A percentile compares a stretch with the other conserved stretches of the same genome.
Conservation (phyloP, 1,284 basidiomycete genomes). For the Leccinum solheimii region DNA sequence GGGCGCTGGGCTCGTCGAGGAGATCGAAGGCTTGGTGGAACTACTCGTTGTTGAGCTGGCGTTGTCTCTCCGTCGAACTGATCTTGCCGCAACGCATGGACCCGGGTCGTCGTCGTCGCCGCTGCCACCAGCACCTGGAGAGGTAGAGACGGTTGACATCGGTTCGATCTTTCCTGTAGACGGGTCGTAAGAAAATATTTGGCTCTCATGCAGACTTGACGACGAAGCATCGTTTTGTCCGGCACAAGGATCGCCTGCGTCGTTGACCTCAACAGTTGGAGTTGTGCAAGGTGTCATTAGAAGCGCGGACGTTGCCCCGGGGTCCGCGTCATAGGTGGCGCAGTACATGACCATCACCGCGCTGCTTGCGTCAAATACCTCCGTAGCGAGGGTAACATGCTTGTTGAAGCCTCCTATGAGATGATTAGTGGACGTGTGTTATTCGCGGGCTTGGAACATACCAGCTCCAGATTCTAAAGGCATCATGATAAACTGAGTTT, state of each 20-base stretch:
- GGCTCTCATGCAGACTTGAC: constrained; percentile 45
- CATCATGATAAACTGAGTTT: constrained; percentile 51
- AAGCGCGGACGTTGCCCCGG: constrained; percentile 48
- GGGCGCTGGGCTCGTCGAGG: constrained; percentile 19
- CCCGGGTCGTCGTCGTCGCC: background rate
- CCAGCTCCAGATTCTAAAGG: constrained; percentile 17
- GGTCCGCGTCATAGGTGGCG: constrained; percentile 59
- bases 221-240: constrained; percentile 7
- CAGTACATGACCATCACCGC: constrained; percentile 49
- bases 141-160: constrained; percentile 44
- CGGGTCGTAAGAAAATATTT: constrained; percentile 58
- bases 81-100: constrained; percentile 5
- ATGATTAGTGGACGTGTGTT: background rate
- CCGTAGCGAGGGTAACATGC: constrained; percentile 47
- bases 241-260: constrained; percentile 12
- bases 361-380: constrained; percentile 41
- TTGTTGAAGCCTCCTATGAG: constrained; percentile 18
- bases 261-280: background rate
- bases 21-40: constrained; percentile 11
- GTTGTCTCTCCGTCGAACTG: constrained; percentile 10
- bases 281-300: constrained; percentile 46
- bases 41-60: constrained; percentile 8
- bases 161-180: constrained; percentile 51
- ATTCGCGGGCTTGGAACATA: constrained; percentile 6
- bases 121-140: constrained; percentile 7